These are phyloP conservation scores for Fusarium sp. DNA, from an alignment of 2,329 filamentous ascomycete genomes.

Conservation along the genomic window DNA sequence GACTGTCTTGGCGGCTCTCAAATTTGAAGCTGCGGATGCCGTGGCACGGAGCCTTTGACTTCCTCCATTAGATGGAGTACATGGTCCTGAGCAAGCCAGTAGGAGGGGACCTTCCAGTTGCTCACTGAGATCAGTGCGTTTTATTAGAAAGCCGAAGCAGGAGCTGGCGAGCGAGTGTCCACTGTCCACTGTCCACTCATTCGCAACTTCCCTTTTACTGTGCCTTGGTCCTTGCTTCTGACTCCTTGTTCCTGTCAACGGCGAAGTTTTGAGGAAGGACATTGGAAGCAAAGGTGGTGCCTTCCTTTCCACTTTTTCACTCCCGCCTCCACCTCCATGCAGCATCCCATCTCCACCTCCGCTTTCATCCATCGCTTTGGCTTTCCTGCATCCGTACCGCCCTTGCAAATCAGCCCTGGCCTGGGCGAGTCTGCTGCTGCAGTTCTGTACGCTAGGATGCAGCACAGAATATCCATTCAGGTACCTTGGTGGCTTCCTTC, in stretches of 20 bases:
- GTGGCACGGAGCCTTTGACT: not conserved
- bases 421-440: not conserved
- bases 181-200: constrained; percentile 4
- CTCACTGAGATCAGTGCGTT: not conserved
- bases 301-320: constrained; percentile 2
- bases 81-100: not conserved
- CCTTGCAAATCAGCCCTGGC: constrained; percentile 7
- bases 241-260: constrained; percentile 7
- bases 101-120: not conserved
- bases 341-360: not conserved
- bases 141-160: not conserved
- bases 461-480: not conserved
- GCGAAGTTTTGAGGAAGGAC: constrained; percentile 11
- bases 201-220: not conserved
- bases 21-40: constrained; percentile 7
- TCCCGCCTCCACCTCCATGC: not conserved
- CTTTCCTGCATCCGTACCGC: constrained; percentile 7
- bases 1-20: not conserved
- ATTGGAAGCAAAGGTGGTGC: constrained; percentile 3
- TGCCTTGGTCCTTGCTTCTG: not conserved
- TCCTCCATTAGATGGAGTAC: not conserved
- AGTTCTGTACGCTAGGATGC: constrained; percentile 6
- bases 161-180: not conserved
- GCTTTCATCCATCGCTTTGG: constrained; percentile 1
- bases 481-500: constrained; percentile 3